These are phyloP conservation scores for Penicillium sp. DNA, from an alignment of 2,329 filamentous ascomycete species.

Conservation along the genomic window DNA sequence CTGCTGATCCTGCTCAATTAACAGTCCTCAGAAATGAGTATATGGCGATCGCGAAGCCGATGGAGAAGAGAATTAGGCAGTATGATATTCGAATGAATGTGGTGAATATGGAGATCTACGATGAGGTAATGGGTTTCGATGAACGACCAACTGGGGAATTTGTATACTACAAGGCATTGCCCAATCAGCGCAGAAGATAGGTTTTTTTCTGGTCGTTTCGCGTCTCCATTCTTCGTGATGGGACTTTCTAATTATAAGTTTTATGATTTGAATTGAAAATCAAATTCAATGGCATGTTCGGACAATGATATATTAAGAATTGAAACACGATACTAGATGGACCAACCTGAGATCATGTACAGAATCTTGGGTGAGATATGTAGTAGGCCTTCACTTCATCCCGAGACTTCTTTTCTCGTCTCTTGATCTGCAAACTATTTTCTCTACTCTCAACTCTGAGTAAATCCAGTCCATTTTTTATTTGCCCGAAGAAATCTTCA, in stretches of 20 bases:
- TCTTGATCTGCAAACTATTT: too few species aligned
- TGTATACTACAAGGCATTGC: conserved; percentile 12
- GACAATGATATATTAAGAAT: too few species aligned
- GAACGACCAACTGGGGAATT: conserved; percentile 2
- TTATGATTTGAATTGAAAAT: not conserved
- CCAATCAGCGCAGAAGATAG: not conserved
- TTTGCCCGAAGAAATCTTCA: too few species aligned
- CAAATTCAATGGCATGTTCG: not conserved
- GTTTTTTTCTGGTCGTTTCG: not conserved
- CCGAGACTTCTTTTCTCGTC: too few species aligned
- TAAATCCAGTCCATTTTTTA: too few species aligned
- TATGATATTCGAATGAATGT: conserved; percentile 21
- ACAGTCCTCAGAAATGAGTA: conserved; percentile 11
- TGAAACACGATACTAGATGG: too few species aligned
- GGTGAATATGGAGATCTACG: conserved; percentile 16
- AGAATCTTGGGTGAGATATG: too few species aligned
- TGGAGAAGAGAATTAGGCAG: conserved; percentile 14
- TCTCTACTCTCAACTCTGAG: too few species aligned
- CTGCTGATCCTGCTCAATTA: conserved; percentile 1
- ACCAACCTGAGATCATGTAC: too few species aligned
- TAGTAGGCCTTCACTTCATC: too few species aligned
- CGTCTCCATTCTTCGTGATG: not conserved
- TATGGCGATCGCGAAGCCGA: conserved; percentile 13
- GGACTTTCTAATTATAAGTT: not conserved
- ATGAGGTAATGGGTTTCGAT: conserved; percentile 10